phyloP scores from a whole-genome alignment of 306 rosid genomes.

The Malus domestica region DNA sequence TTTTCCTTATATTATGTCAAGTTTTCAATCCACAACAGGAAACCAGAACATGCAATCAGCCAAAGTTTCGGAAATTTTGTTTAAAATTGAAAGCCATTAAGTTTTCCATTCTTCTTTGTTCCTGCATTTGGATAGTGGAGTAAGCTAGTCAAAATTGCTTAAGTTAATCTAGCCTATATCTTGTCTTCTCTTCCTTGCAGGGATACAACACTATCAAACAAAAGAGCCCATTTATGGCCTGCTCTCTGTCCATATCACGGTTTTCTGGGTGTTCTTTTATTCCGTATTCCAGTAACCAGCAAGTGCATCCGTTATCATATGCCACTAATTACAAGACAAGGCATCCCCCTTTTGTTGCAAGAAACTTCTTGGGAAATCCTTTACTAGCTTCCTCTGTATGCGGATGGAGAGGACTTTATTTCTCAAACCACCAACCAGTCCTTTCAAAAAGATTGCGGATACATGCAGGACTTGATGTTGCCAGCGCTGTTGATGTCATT shows the following conservation, averaged over 20 bases:
- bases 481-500: constrained; percentile 64
- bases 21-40: not conserved
- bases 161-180: constrained; percentile 1
- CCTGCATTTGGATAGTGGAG: not conserved
- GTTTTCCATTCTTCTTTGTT: not conserved
- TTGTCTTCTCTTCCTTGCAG: constrained; percentile 28
- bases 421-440: constrained; percentile 24
- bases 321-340: constrained; percentile 23
- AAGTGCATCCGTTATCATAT: constrained; percentile 21
- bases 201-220: constrained; percentile 32
- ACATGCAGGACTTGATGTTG: constrained; percentile 63
- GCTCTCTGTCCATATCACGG: constrained; percentile 24
- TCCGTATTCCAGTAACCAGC: constrained; percentile 30
- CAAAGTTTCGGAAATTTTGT: not conserved
- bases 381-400: constrained; percentile 12
- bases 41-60: not conserved
- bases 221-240: constrained; percentile 22
- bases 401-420: constrained; percentile 29
- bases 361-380: constrained; percentile 21
- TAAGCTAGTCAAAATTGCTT: not conserved
- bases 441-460: constrained; percentile 32
- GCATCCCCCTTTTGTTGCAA: constrained; percentile 28
- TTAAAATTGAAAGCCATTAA: not conserved
- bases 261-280: constrained; percentile 32
- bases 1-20: not conserved